phyloP scores from a whole-genome alignment of 768 basidiomycete genomes.

The Dioszegia hungarica region DNA sequence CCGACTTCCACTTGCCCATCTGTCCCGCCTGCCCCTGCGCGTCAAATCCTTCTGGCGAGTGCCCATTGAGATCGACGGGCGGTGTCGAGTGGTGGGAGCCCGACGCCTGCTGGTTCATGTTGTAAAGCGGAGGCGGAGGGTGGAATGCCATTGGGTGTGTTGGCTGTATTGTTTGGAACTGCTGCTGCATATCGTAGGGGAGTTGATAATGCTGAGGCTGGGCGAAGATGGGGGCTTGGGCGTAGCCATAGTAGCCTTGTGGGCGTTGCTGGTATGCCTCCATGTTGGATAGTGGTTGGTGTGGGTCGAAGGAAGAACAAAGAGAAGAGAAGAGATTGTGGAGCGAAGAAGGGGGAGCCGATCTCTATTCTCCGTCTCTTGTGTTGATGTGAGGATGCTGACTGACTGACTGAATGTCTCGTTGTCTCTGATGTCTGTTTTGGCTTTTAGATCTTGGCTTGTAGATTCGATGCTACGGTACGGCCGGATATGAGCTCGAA shows the following conservation, averaged over 20 bases:
- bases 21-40: not conserved
- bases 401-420: too few relatives aligned
- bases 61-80: not conserved
- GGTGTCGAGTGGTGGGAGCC: not conserved
- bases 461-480: too few relatives aligned
- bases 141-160: not conserved
- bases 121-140: not conserved
- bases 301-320: not conserved
- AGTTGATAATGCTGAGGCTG: not conserved
- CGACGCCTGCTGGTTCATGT: not conserved
- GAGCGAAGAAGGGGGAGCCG: too few relatives aligned
- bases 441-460: too few relatives aligned
- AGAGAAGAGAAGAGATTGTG: too few relatives aligned
- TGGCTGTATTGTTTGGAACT: not conserved
- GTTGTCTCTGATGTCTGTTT: too few relatives aligned
- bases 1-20: conserved; percentile 18
- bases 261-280: not conserved
- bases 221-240: not conserved
- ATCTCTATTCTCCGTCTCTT: too few relatives aligned
- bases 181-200: not conserved
- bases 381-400: too few relatives aligned
- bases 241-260: conserved; percentile 1
- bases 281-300: not conserved
- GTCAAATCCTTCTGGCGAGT: not conserved
- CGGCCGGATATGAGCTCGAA: too few relatives aligned